Conservation (phyloP, 2,329 filamentous ascomycete genomes). For the Colletotrichum euphorbiae region DNA sequence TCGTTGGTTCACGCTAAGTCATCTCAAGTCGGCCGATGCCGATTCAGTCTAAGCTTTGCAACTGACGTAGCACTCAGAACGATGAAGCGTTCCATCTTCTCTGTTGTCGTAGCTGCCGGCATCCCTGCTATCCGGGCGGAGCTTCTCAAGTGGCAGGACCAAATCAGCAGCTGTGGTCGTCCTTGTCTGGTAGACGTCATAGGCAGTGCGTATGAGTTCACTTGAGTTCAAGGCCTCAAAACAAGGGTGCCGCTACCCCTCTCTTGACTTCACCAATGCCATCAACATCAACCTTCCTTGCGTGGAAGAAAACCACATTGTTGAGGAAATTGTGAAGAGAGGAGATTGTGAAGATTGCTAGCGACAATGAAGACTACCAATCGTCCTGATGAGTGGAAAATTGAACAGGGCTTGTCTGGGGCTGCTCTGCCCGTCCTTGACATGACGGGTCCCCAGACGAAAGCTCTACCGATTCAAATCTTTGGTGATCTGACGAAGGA, state of each 20-base stretch:
- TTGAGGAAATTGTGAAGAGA: not conserved
- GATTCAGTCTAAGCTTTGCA: not conserved
- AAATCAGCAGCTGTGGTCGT: not conserved
- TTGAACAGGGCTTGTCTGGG: conserved; percentile 62
- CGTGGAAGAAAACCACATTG: too few species aligned
- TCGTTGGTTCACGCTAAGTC: not conserved
- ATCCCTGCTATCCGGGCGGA: not conserved
- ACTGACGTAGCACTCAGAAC: not conserved
- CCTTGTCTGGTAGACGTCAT: conserved; percentile 11
- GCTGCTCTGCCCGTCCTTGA: conserved; percentile 60
- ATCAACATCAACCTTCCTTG: not conserved
- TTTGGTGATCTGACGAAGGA: conserved; percentile 52
- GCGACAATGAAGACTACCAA: conserved; percentile 17
- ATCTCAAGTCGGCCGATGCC: not conserved
- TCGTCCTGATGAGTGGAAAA: conserved; percentile 60
- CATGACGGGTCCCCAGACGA: conserved; percentile 54
- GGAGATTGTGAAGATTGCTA: not conserved
- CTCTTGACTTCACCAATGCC: not conserved
- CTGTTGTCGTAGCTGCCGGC: not conserved
- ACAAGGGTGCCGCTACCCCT: not conserved
- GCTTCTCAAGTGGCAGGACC: not conserved
- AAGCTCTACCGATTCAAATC: conserved; percentile 44
- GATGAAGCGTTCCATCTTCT: not conserved
- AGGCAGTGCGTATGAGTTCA: not conserved
- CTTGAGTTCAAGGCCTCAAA: not conserved